Evolutionary conservation across 2,329 filamentous ascomycete genomes (phyloP), one percentile per base, ranked within the genome.

Genomic region (Colletotrichum costaricense): DNA sequence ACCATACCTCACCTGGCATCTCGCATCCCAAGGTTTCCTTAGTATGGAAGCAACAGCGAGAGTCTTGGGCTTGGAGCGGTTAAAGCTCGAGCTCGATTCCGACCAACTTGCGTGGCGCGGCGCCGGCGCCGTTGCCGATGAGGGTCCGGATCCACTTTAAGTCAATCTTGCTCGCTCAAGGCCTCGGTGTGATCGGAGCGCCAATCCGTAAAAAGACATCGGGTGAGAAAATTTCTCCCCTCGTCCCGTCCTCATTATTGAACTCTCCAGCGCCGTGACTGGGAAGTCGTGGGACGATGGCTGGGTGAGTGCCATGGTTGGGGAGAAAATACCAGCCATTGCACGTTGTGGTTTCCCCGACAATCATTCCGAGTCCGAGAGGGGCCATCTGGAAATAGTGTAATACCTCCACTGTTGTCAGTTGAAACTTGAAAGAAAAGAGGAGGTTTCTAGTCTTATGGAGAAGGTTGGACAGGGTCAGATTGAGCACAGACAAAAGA

Each of bases 311-410:
- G 35, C 46, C 46, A 65, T 70, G 59, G 7, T 42, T 38, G 14
- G 56, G 59, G 54, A 33, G 54, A 63, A 54, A 54, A 5, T 24
- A n/a, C 46, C 38, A n/a, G 58, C 42, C 58, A 72, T 69, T 55
- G 54, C 57, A 49, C 14, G 22, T 67, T n/a, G 22, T 30, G 22
- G 52, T 71, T 66, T 71, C 55, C 62, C 71, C 67, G 71, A 71
- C 38, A 63, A 66, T 63, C 71, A 60, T 57, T 73, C 60, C 67
- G 60, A 73, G 63, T 73, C 67, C 67, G 60, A 73, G 57, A 58
- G 49, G 57, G 57, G 71, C 67, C 19, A 46, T 28, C 22, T 28
- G 35, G 14, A 52, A 33, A 28, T 30, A n/a, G 28, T 22, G 55
- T n/a, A 28, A 22, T 58, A 38, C 42, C 42, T 42, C 38, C 38